Evolutionary conservation across 805 yeast species (phyloP).

Genomic region (Lachancea dasiensis): DNA sequence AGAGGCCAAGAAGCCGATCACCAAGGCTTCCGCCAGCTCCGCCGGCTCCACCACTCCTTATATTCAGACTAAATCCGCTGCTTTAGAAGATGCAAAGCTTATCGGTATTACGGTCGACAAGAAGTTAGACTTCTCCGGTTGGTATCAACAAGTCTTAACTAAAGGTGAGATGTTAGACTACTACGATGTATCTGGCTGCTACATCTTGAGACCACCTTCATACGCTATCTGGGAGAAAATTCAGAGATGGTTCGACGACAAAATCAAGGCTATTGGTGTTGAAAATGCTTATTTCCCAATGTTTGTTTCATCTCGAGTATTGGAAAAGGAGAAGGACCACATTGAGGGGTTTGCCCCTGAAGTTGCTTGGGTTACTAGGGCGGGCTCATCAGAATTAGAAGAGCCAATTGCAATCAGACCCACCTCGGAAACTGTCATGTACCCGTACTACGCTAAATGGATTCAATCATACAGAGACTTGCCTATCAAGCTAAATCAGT

Average conservation of each 20-base stretch:
- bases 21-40: slow-evolving; percentile 25
- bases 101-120: slow-evolving; percentile 96
- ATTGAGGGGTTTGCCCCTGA: slow-evolving; percentile 99
- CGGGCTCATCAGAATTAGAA: slow-evolving; percentile 89
- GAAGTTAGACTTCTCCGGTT: slow-evolving; percentile 83
- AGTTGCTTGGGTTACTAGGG: slow-evolving; percentile 99
- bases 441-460: slow-evolving; percentile 99
- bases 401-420: slow-evolving; percentile 99
- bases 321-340: slow-evolving; percentile 97
- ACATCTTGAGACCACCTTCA: slow-evolving; percentile 93
- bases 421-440: slow-evolving; percentile 99
- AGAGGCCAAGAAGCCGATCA: slow-evolving; percentile 26
- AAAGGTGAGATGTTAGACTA: slow-evolving; percentile 98
- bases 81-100: slow-evolving; percentile 76
- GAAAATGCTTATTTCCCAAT: slow-evolving; percentile 96
- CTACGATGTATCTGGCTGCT: slow-evolving; percentile 98
- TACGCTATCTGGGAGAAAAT: slow-evolving; percentile 92
- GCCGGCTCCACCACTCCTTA: no score
- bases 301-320: slow-evolving; percentile 89
- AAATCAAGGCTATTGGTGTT: slow-evolving; percentile 85
- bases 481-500: slow-evolving; percentile 93
- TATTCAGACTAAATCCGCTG: slow-evolving; percentile 38
- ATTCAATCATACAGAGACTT: slow-evolving; percentile 96
- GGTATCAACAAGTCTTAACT: slow-evolving; percentile 95
- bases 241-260: slow-evolving; percentile 76